Conservation (phyloP, 306 rosid genomes). For the Quercus mongolica region DNA sequence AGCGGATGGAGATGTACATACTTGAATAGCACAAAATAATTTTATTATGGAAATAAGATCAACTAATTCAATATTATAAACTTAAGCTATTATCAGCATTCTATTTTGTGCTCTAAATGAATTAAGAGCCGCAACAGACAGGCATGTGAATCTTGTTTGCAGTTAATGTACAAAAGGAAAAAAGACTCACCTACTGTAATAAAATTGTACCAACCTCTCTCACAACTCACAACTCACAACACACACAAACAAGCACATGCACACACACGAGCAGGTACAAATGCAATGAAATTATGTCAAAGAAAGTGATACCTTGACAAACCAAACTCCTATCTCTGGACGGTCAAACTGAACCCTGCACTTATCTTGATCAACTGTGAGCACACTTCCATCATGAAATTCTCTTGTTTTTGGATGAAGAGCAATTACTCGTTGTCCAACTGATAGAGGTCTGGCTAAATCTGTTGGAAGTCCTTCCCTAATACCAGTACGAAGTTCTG, state of each 20-base stretch:
- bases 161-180: background rate
- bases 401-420: conserved; percentile 87
- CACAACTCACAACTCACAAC: background rate
- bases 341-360: conserved; percentile 88
- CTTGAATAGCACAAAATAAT: background rate
- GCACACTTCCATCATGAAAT: conserved; percentile 88
- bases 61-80: background rate
- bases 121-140: background rate
- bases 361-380: conserved; percentile 80
- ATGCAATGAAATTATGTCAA: background rate
- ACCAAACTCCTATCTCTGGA: conserved; percentile 84
- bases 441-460: conserved; percentile 81
- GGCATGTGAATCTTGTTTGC: background rate
- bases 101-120: background rate
- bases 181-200: background rate
- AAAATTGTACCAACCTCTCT: background rate
- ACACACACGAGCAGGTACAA: background rate
- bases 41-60: background rate
- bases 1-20: background rate
- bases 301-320: conserved; percentile 64
- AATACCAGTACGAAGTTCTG: conserved; percentile 62
- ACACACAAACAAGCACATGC: background rate
- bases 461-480: conserved; percentile 94
- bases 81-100: background rate
- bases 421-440: conserved; percentile 89